phyloP scores from a whole-genome alignment of 2,329 filamentous ascomycete species.

The Didymella pinodella region DNA sequence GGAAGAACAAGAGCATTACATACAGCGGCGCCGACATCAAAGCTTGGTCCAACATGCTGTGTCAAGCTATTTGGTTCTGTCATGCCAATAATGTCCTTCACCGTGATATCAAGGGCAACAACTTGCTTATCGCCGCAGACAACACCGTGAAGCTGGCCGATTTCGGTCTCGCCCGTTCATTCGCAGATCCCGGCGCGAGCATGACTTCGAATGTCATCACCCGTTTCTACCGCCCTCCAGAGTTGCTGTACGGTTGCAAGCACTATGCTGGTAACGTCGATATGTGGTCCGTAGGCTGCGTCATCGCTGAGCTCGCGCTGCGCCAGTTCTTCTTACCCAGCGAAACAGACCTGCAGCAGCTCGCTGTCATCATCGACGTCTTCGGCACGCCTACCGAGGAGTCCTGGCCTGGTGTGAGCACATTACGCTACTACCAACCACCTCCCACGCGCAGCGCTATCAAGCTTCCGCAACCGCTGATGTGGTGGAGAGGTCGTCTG shows the following conservation, averaged over 20 bases:
- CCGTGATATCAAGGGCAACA: slow-evolving; percentile 99
- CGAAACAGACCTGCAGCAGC: slow-evolving; percentile 84
- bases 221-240: slow-evolving; percentile 93
- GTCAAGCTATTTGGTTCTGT: slow-evolving; percentile 92
- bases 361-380: slow-evolving; percentile 81
- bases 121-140: slow-evolving; percentile 90
- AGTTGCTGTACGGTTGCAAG: slow-evolving; percentile 87
- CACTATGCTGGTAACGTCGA: slow-evolving; percentile 93
- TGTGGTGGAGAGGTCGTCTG: slow-evolving; percentile 79
- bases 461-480: slow-evolving; percentile 71
- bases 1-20: slow-evolving; percentile 78
- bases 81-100: slow-evolving; percentile 94
- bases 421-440: slow-evolving; percentile 80
- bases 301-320: slow-evolving; percentile 89
- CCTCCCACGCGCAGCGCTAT: slow-evolving; percentile 55
- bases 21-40: slow-evolving; percentile 94
- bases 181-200: slow-evolving; percentile 83
- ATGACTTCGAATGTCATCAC: slow-evolving; percentile 98
- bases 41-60: slow-evolving; percentile 98
- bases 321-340: slow-evolving; percentile 84
- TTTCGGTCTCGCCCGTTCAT: slow-evolving; percentile 91
- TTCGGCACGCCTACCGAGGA: slow-evolving; percentile 93
- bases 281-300: slow-evolving; percentile 90
- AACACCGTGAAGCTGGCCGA: slow-evolving; percentile 95
- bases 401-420: slow-evolving; percentile 91